Percentiles rank a stretch among this genome's conserved stretches.
phyloP scores from a whole-genome alignment of 805 yeast genomes.

The Cyberlindnera bimundalis region DNA sequence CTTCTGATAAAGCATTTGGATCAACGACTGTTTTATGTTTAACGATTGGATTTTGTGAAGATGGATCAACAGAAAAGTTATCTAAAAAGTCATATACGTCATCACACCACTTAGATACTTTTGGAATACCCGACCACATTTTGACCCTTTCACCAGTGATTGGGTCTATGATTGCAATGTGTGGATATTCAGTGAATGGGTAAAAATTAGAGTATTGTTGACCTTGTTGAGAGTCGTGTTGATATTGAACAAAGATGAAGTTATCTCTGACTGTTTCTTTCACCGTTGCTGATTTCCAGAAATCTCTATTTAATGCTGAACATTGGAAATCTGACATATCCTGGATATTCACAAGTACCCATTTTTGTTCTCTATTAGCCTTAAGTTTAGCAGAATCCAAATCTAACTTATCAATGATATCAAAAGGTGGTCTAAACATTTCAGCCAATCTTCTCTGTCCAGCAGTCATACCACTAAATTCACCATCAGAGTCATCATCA shows the following conservation, averaged over 20 bases:
- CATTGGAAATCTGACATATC: conserved; percentile 82
- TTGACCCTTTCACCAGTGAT: conserved; percentile 89
- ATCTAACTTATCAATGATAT: conserved; percentile 63
- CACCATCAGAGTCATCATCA: conserved; percentile 31
- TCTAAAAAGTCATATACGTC: conserved; percentile 69
- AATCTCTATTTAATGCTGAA: conserved; percentile 87
- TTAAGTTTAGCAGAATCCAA: conserved; percentile 69
- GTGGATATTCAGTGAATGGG: conserved; percentile 71
- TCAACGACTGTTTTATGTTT: conserved; percentile 57
- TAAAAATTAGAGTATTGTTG: conserved; percentile 68
- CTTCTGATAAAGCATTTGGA: conserved; percentile 68
- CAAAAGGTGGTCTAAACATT: conserved; percentile 92
- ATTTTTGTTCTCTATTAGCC: conserved; percentile 64
- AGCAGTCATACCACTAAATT: conserved; percentile 24
- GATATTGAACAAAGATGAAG: conserved; percentile 85
- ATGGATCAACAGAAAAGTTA: conserved; percentile 61
- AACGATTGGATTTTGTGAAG: conserved; percentile 62
- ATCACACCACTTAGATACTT: conserved; percentile 53
- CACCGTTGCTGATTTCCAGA: conserved; percentile 74
- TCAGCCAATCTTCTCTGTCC: conserved; percentile 71
- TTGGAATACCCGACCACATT: conserved; percentile 73
- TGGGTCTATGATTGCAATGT: conserved; percentile 89
- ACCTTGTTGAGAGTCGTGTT: conserved; percentile 73
- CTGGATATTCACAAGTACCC: conserved; percentile 88
- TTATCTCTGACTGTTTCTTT: conserved; percentile 61